Conservation (phyloP, 768 basidiomycete species). For the Lactifluus piperatus region DNA sequence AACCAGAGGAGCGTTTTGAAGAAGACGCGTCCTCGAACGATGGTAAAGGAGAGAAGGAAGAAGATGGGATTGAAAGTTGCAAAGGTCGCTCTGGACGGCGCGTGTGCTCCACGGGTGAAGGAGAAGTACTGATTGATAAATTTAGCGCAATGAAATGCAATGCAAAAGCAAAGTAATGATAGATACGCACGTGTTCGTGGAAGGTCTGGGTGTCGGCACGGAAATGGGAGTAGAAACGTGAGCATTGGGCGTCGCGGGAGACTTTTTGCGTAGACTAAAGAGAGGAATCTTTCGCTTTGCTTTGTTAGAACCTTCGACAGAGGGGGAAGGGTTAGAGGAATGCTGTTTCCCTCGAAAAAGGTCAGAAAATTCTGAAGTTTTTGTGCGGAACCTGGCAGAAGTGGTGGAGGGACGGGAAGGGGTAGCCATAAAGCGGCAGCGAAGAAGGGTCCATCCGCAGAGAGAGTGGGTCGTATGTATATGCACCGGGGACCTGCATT, state of each 20-base stretch:
- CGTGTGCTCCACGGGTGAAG: background rate
- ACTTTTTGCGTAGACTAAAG: slow-evolving; percentile 19
- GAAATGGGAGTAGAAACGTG: background rate
- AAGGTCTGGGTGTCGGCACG: background rate
- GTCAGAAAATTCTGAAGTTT: slow-evolving; percentile 18
- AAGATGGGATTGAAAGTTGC: slow-evolving; percentile 3
- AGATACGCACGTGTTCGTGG: slow-evolving; percentile 1
- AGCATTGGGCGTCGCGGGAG: background rate
- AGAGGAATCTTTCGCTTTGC: slow-evolving; percentile 19
- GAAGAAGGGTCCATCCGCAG: background rate
- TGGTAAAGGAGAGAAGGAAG: slow-evolving; percentile 3
- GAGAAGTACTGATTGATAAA: background rate
- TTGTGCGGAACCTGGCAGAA: slow-evolving; percentile 13
- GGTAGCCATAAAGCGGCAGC: slow-evolving; percentile 5
- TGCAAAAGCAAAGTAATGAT: background rate
- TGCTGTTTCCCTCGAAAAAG: slow-evolving; percentile 17
- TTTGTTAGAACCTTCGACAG: background rate
- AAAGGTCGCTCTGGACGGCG: background rate
- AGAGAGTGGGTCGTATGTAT: slow-evolving; percentile 3
- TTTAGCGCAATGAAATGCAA: background rate
- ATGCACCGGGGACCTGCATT: background rate
- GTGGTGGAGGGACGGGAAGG: slow-evolving; percentile 10
- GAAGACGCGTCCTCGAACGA: slow-evolving; percentile 10
- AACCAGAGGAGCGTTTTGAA: slow-evolving; percentile 10
- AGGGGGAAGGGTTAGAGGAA: background rate